A percentile compares a stretch with the other conserved stretches of the same genome.
Conservation (phyloP, 306 rosid species). For the Ormosia semicastrata region DNA sequence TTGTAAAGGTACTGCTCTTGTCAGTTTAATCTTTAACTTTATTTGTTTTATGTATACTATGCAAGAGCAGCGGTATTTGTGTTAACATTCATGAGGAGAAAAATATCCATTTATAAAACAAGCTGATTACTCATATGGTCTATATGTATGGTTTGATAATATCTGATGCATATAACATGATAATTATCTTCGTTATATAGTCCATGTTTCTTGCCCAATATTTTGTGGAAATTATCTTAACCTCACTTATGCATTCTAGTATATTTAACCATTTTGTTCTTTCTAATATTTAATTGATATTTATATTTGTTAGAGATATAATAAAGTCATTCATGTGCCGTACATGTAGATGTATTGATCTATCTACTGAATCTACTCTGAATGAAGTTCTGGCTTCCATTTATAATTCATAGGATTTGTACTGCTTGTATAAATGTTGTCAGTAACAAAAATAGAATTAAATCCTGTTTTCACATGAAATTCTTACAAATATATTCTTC, state of each 20-base stretch:
- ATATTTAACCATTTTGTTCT: neutral
- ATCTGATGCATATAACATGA: neutral
- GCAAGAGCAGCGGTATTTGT: constrained; percentile 1
- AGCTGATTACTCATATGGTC: neutral
- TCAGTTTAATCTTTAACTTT: neutral
- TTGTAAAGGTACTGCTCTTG: constrained; percentile 57
- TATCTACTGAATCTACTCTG: neutral
- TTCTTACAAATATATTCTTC: constrained; percentile 12
- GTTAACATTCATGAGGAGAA: neutral
- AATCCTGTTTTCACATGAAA: neutral
- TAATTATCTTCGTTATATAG: neutral
- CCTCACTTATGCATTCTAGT: neutral
- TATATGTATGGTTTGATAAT: neutral
- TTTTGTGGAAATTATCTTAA: neutral
- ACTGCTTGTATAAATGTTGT: neutral
- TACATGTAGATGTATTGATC: neutral
- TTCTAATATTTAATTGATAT: neutral
- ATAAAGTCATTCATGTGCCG: too few species aligned
- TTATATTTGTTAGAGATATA: too few species aligned
- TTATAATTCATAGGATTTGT: neutral
- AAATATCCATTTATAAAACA: neutral
- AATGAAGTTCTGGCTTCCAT: neutral
- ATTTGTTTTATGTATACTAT: neutral
- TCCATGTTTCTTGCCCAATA: neutral
- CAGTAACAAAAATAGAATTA: neutral